Conservation (phyloP, 768 basidiomycete genomes). For the Boletus tylopilopsis region DNA sequence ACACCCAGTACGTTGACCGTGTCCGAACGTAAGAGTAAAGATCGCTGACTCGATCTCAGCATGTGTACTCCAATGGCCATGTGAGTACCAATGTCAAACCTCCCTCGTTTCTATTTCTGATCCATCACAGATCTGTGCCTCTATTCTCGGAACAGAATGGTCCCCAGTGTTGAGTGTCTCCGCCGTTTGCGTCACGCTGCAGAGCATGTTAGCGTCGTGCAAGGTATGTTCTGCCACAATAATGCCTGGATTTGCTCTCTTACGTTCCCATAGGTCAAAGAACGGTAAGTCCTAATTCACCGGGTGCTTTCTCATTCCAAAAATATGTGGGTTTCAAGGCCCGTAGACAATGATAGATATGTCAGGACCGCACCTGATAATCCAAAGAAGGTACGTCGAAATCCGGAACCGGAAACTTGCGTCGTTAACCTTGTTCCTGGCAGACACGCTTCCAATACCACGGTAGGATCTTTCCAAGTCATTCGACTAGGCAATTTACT, state of each 20-base stretch:
- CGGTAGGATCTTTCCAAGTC: constrained; percentile 41
- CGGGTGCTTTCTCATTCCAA: background rate
- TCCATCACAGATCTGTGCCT: constrained; percentile 71
- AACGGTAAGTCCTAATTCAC: constrained; percentile 47
- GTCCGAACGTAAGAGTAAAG: background rate
- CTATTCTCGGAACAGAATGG: constrained; percentile 88
- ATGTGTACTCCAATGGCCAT: constrained; percentile 87
- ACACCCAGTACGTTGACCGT: constrained; percentile 60
- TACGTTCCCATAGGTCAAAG: constrained; percentile 43
- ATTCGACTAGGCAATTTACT: constrained; percentile 4
- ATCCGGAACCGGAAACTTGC: background rate
- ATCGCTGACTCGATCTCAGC: constrained; percentile 40
- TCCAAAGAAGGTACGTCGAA: constrained; percentile 71
- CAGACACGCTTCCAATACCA: constrained; percentile 83
- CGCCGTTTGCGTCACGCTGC: constrained; percentile 79
- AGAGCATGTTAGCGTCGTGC: constrained; percentile 91
- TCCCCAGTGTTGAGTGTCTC: constrained; percentile 83
- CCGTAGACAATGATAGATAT: constrained; percentile 81
- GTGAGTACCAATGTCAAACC: constrained; percentile 41
- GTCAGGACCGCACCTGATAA: constrained; percentile 74
- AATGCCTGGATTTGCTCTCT: background rate
- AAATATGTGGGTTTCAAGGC: constrained; percentile 41
- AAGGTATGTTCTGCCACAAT: constrained; percentile 49
- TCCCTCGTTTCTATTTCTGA: constrained; percentile 14
- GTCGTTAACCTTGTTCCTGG: constrained; percentile 10